Evolutionary conservation across 345 rosid species (phyloP), one percentile per base, ranked within the genome.

Genomic region (Moricandia arvensis): DNA sequence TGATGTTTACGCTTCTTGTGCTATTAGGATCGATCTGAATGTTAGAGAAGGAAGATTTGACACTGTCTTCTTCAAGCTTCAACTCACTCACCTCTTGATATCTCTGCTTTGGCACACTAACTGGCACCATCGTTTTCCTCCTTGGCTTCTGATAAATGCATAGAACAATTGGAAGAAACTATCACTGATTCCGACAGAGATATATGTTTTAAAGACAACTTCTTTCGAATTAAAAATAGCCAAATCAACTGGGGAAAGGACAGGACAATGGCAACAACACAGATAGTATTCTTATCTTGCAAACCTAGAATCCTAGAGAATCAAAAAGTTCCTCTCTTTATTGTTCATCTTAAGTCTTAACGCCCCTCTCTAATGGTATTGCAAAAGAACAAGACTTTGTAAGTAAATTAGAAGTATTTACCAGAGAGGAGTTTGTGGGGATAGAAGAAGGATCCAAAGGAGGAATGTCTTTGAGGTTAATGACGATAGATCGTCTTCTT

Each of bases 11-110:
- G 31, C 63, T 63, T 69, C 65, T 71, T 78, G 80, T 59, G 73
- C 71, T 75, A 30, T 74, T 79, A n/a, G 82, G 80, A 43, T 85
- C 83, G 53, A 76, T 72, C 33, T 59, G 64, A 71, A 79, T 81
- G 16, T 74, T 75, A 29, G 74, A 68, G 58, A 75, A 75, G 12
- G 74, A 61, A 61, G 69, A 68, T 5, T 13, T 43, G 59, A 17
- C 58, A 37, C 47, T 71, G 54, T 29, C 37, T 59, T 72, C 72
- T 47, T 63, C 67, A 49, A 38, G 16, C 41, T 55, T 59, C 11
- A 8, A 33, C 26, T 12, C 70, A 63, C 61, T 59, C 65, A 16
- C 21, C 45, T 79, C 64, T 51, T 60, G 8, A 17, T 2, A 30
- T n/a, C 47, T 59, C 68, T 54, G 61, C 31, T 68, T 75, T n/a